These are phyloP conservation scores for Fusarium hainanense DNA, from an alignment of 2,329 filamentous ascomycete species.

Conservation along the genomic window DNA sequence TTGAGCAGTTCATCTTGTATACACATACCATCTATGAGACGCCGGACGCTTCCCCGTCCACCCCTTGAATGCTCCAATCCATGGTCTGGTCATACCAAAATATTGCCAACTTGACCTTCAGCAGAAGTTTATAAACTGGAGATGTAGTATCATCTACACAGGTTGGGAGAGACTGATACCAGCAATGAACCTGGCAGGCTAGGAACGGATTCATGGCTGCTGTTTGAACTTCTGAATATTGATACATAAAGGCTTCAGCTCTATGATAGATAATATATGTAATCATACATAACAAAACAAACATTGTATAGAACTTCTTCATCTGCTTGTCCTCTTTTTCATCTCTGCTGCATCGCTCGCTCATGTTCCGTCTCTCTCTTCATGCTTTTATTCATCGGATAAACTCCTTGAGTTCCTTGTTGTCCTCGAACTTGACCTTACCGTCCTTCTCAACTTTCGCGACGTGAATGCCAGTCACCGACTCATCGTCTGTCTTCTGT, in stretches of 20 bases:
- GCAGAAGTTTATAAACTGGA: not conserved
- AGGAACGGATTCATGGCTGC: not conserved
- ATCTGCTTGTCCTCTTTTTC: conserved; percentile 15
- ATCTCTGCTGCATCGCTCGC: conserved; percentile 5
- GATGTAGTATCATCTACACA: not conserved
- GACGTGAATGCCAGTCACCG: conserved; percentile 62
- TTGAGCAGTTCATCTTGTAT: not conserved
- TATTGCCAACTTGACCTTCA: not conserved
- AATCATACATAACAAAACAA: conserved; percentile 32
- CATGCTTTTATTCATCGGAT: conserved; percentile 51
- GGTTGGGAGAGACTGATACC: not conserved
- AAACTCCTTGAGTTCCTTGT: conserved; percentile 68
- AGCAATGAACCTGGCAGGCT: not conserved
- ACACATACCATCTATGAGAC: not conserved
- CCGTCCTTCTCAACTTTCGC: conserved; percentile 69
- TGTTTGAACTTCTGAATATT: conserved; percentile 14
- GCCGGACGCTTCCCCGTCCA: not conserved
- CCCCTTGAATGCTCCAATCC: not conserved
- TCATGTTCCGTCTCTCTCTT: conserved; percentile 9
- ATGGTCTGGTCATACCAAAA: not conserved
- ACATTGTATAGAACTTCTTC: conserved; percentile 5
- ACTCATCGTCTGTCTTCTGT: conserved; percentile 49
- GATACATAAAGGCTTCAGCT: conserved; percentile 29
- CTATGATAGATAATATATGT: conserved; percentile 27
- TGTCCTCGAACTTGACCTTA: conserved; percentile 73